phyloP scores from a whole-genome alignment of 139 green algal species.

The Protoeuglena noctilucae region DNA sequence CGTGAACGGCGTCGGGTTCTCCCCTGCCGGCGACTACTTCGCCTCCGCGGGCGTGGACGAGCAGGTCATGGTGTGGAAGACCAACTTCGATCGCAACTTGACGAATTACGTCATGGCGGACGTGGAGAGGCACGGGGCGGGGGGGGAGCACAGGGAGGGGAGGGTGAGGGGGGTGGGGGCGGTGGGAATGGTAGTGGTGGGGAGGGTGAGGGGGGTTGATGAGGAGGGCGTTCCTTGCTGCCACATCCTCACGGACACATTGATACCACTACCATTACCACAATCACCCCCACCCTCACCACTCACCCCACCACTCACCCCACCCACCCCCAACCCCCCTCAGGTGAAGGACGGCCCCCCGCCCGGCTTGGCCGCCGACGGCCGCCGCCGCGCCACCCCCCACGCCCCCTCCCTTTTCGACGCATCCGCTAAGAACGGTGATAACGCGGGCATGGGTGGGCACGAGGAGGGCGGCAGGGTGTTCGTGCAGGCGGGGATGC shows the following conservation, averaged over 20 bases:
- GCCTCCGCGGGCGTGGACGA: slow-evolving; percentile 58
- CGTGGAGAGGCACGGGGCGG: slow-evolving; percentile 8
- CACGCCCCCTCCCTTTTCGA: not conserved
- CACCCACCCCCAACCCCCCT: not conserved
- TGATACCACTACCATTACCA: too few relatives aligned
- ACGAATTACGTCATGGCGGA: slow-evolving; percentile 29
- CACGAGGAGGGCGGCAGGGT: not conserved
- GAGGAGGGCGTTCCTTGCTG: not conserved
- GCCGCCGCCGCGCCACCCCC: not conserved
- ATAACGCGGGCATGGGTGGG: not conserved
- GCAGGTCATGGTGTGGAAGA: slow-evolving; percentile 76
- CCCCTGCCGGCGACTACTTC: slow-evolving; percentile 62
- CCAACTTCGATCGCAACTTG: slow-evolving; percentile 69
- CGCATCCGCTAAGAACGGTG: too few relatives aligned
- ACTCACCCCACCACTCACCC: not conserved
- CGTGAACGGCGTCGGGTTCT: slow-evolving; percentile 44
- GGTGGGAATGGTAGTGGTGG: too few relatives aligned
- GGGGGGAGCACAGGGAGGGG: too few relatives aligned
- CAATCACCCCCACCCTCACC: not conserved
- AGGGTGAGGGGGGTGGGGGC: too few relatives aligned
- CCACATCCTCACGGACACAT: too few relatives aligned
- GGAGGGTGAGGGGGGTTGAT: too few relatives aligned
- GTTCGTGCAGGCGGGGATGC: not conserved
- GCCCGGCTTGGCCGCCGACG: too few relatives aligned
- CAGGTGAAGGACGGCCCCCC: not conserved